A percentile compares a stretch with the other conserved stretches of the same genome.
phyloP scores from a whole-genome alignment of 108 stramenopile genomes.

The Phaeodactylum tricornutum region DNA sequence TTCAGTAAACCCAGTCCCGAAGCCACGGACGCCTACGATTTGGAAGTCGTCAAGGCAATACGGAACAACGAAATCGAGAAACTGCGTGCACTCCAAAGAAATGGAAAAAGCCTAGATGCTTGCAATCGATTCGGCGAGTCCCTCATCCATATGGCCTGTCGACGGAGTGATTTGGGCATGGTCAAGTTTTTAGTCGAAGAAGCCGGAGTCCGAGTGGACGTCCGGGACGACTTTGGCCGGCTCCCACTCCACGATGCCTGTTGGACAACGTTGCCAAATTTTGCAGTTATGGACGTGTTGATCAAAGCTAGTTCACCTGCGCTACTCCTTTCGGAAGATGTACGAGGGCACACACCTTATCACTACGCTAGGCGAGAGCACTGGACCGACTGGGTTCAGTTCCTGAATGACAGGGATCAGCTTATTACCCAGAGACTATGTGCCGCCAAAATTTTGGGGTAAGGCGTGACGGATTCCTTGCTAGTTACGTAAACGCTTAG shows the following conservation, averaged over 20 bases:
- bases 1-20: constrained; percentile 35
- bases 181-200: constrained; percentile 50
- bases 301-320: constrained; percentile 40
- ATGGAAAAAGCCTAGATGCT: constrained; percentile 47
- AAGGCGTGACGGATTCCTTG: too few species aligned
- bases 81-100: constrained; percentile 20
- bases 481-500: too few species aligned
- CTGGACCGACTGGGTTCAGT: constrained; percentile 25
- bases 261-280: constrained; percentile 64
- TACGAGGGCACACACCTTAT: constrained; percentile 68
- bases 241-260: constrained; percentile 79
- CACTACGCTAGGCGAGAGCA: constrained; percentile 64
- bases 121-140: constrained; percentile 81
- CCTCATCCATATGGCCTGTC: constrained; percentile 80
- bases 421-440: too few species aligned
- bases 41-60: constrained; percentile 39
- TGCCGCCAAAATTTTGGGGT: too few species aligned
- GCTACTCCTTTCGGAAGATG: constrained; percentile 47
- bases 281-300: constrained; percentile 34
- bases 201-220: constrained; percentile 40
- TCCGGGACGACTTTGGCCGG: constrained; percentile 76
- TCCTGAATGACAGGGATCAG: constrained; percentile 14
- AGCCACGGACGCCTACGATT: constrained; percentile 43
- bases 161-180: constrained; percentile 46
- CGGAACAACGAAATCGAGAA: constrained; percentile 30